Conservation (phyloP, 352 stramenopile genomes). For the Phytophthora crassamura region DNA sequence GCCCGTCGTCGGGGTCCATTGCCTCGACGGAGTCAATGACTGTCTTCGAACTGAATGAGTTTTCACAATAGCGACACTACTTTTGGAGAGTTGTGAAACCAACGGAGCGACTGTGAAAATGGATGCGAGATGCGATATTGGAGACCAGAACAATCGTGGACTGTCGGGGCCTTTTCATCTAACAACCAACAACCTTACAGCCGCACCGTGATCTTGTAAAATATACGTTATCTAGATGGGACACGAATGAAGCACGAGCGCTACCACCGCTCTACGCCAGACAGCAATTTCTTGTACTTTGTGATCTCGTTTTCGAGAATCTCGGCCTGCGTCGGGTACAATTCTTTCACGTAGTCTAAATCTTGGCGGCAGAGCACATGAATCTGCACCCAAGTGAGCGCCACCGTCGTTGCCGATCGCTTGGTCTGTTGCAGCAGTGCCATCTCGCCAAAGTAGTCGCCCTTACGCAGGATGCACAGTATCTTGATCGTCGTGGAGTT, state of each 20-base stretch:
- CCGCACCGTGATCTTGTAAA: too few species aligned
- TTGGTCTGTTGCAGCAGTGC: constrained; percentile 66
- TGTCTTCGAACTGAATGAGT: not conserved
- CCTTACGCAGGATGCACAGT: constrained; percentile 69
- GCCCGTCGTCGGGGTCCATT: not conserved
- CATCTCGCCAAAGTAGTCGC: constrained; percentile 84
- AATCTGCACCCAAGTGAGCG: constrained; percentile 78
- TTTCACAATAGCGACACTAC: too few species aligned
- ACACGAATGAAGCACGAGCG: constrained; percentile 6
- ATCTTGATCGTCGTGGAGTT: constrained; percentile 52
- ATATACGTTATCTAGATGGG: too few species aligned
- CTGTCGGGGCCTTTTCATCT: too few species aligned
- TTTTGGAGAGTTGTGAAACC: constrained; percentile 4
- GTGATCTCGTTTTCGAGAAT: constrained; percentile 75
- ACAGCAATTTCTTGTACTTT: constrained; percentile 71
- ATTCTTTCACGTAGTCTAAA: constrained; percentile 66
- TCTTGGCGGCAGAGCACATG: constrained; percentile 67
- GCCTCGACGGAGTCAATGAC: not conserved
- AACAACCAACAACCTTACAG: too few species aligned
- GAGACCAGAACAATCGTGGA: too few species aligned
- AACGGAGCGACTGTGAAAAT: constrained; percentile 3
- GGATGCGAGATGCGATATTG: not conserved
- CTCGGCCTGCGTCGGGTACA: constrained; percentile 62
- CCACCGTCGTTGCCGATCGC: constrained; percentile 66
- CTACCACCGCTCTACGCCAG: constrained; percentile 56